These are phyloP conservation scores for Chrysopogon serrulatus DNA, from an alignment of 176 grass and related monocot genomes.

Conservation along the genomic window DNA sequence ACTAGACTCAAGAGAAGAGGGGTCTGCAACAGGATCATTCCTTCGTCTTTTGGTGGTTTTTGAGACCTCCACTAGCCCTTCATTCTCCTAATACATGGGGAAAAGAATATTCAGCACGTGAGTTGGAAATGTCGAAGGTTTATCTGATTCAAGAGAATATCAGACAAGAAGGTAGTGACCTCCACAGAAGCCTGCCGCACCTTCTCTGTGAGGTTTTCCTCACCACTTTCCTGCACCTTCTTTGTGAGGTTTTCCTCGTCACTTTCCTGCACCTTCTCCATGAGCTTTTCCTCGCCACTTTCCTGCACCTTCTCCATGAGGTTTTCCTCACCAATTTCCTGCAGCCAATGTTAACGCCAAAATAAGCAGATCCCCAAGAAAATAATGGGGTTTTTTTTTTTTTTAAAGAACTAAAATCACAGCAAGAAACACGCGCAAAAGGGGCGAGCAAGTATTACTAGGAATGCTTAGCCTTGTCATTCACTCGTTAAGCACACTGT, in stretches of 20 bases:
- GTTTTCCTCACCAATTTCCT: neutral
- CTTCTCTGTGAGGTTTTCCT: neutral
- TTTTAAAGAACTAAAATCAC: too few species aligned
- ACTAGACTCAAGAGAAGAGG: neutral
- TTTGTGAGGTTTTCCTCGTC: neutral
- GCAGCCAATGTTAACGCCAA: neutral
- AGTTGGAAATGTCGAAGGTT: neutral
- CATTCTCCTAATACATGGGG: neutral
- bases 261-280: neutral
- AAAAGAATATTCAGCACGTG: neutral
- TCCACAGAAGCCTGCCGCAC: neutral
- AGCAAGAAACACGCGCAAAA: neutral
- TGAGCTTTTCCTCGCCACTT: neutral
- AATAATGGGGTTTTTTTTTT: too few species aligned
- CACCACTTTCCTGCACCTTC: neutral
- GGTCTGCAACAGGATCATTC: constrained; percentile 2
- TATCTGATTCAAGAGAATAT: neutral
- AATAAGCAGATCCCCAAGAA: neutral
- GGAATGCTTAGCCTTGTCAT: neutral
- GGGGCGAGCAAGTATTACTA: neutral
- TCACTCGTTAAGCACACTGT: too few species aligned
- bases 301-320: neutral
- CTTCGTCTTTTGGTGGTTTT: neutral
- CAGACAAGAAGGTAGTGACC: neutral
- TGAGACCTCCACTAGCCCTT: neutral